phyloP scores from a whole-genome alignment of 1,139 yeast species.

The Lodderomyces margitis region DNA sequence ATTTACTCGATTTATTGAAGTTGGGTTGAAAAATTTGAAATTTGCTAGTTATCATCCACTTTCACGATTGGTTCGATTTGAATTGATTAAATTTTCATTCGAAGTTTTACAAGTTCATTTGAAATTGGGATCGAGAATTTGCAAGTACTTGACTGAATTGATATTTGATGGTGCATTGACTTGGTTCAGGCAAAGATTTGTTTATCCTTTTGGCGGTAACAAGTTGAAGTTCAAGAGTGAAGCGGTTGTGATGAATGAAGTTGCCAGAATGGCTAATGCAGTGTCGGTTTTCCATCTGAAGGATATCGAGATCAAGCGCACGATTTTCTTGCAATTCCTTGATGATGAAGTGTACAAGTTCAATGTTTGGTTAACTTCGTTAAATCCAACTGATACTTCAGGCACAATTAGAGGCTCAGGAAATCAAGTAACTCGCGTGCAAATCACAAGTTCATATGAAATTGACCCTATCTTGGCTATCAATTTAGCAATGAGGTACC shows the following conservation, averaged over 20 bases:
- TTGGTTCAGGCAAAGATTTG: conserved; percentile 69
- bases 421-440: conserved; percentile 31
- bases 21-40: conserved; percentile 55
- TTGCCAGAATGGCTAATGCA: conserved; percentile 37
- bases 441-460: conserved; percentile 55
- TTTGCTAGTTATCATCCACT: conserved; percentile 79
- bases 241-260: conserved; percentile 53
- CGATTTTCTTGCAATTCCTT: conserved; percentile 58
- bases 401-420: conserved; percentile 33
- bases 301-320: conserved; percentile 43
- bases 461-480: conserved; percentile 76
- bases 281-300: conserved; percentile 24
- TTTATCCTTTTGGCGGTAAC: conserved; percentile 86
- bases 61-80: conserved; percentile 73
- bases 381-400: conserved; percentile 44
- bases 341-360: conserved; percentile 74
- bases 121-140: conserved; percentile 46
- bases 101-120: conserved; percentile 61
- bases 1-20: conserved; percentile 60
- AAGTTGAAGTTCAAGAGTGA: conserved; percentile 71
- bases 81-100: conserved; percentile 65
- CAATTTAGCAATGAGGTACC: conserved; percentile 62
- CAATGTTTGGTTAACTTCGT: conserved; percentile 77
- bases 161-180: conserved; percentile 67
- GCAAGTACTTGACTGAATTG: conserved; percentile 44